Conservation (phyloP, 306 rosid genomes). For the Pterocarpus santalinus region DNA sequence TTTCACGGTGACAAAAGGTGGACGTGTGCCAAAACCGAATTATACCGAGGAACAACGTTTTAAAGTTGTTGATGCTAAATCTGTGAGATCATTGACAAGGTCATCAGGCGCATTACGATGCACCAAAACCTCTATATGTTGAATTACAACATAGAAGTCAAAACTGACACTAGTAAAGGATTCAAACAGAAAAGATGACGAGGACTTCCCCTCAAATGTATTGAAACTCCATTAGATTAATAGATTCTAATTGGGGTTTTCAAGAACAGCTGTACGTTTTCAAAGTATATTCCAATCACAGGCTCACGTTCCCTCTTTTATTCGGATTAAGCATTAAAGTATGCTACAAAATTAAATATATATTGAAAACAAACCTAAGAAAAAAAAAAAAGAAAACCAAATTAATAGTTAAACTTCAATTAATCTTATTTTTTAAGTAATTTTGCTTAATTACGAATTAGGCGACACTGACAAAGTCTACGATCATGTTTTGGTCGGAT, state of each 20-base stretch:
- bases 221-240: not conserved
- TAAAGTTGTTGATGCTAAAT: conserved; percentile 43
- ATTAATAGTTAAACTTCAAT: not conserved
- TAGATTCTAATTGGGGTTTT: not conserved
- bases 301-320: too few relatives aligned
- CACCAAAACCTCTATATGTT: conserved; percentile 39
- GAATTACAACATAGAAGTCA: not conserved
- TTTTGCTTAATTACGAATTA: not conserved
- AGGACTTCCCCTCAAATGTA: not conserved
- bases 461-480: not conserved
- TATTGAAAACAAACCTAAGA: too few relatives aligned
- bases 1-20: conserved; percentile 34
- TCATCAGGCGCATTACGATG: conserved; percentile 49
- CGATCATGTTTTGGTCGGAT: too few relatives aligned
- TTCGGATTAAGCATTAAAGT: too few relatives aligned
- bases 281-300: too few relatives aligned
- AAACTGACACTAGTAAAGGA: not conserved
- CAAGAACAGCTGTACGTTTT: too few relatives aligned
- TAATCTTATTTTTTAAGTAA: not conserved
- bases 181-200: not conserved
- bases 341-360: too few relatives aligned
- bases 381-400: too few relatives aligned
- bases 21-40: conserved; percentile 38
- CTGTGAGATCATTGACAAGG: conserved; percentile 42
- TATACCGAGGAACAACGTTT: conserved; percentile 42